Evolutionary conservation across 2,329 filamentous ascomycete genomes (phyloP), one percentile per base, ranked within the genome.

Genomic region (Talaromyces rugulosus): DNA sequence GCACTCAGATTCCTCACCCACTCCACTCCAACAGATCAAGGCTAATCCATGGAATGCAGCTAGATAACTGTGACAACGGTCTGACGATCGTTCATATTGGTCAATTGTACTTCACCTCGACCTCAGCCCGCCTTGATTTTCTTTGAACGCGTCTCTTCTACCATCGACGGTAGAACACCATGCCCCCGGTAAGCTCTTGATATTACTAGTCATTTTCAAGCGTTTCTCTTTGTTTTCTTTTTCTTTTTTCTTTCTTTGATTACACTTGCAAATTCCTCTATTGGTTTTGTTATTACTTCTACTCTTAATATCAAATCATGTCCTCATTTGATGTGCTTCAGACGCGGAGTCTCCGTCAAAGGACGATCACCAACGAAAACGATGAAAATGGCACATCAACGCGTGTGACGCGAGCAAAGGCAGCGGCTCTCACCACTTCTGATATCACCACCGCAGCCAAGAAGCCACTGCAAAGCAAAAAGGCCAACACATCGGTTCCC

Each of bases 341-440:
- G 89, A 85, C 83, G 82, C 89, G 90, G 78, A 82, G 85, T 75
- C 82, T 87, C 72, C 86, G 89, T 78, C 85, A 87, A 75, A 89
- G 92, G 79, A 85, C 87, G 75, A 85, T 89, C 71, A 89, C 89
- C 67, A 95, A 96, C 78, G 93, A 97, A 82, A 97, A 97, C 75
- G 94, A 97, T 76, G 95, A 97, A 82, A 96, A 96, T 76, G 85
- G 79, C 66, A 80, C 82, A 63, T 87, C 90, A 64, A 91, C 90
- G 79, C 92, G 93, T 80, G 82, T 97, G 75, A 98, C 95, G 71
- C 87, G 95, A 80, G 93, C 95, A 68, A 97, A 98, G 81, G 88
- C 92, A 58, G 91, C 92, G 62, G 89, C 90, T 55, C 83, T 85
- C 47, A 75, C 74, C 47, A 75, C 75, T 47, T 75, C 75, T 60